A percentile compares a stretch with the other conserved stretches of the same genome.
These are phyloP conservation scores for Emmonsiellopsis sp. DNA, from an alignment of 2,329 filamentous ascomycete genomes.

Conservation along the genomic window DNA sequence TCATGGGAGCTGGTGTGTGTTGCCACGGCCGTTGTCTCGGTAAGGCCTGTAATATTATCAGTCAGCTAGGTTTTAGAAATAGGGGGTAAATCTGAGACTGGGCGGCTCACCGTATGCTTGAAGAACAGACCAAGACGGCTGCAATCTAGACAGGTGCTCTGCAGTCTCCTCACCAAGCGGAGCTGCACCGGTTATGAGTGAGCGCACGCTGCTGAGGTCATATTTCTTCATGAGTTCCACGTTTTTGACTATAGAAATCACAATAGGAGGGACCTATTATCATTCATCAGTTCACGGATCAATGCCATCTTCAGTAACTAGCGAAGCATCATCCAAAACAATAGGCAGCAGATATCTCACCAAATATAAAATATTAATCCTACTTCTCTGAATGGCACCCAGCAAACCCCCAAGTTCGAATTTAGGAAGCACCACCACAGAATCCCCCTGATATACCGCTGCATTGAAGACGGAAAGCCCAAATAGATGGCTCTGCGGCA, in stretches of 20 bases:
- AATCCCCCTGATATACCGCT: slow-evolving; percentile 56
- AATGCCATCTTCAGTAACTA: too few species aligned
- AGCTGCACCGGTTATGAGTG: slow-evolving; percentile 61
- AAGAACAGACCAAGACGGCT: slow-evolving; percentile 52
- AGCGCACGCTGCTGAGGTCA: slow-evolving; percentile 55
- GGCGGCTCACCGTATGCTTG: slow-evolving; percentile 49
- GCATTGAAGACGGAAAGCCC: slow-evolving; percentile 55
- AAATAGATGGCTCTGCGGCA: slow-evolving; percentile 70
- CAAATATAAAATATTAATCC: slow-evolving; percentile 54
- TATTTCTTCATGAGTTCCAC: slow-evolving; percentile 49
- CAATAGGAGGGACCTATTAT: slow-evolving; percentile 50
- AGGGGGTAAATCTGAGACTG: neutral
- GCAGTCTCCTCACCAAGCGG: slow-evolving; percentile 61
- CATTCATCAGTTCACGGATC: too few species aligned
- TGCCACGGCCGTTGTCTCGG: slow-evolving; percentile 58
- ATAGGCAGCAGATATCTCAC: slow-evolving; percentile 29
- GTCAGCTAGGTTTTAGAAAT: neutral
- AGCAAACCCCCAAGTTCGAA: slow-evolving; percentile 58
- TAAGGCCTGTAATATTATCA: slow-evolving; percentile 39
- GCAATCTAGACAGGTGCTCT: slow-evolving; percentile 47
- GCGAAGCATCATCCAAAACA: neutral
- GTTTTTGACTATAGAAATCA: slow-evolving; percentile 59
- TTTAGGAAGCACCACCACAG: slow-evolving; percentile 60
- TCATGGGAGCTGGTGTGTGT: slow-evolving; percentile 45
- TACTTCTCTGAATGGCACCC: slow-evolving; percentile 51